These are phyloP conservation scores for Neurospora crassa DNA, from an alignment of 2,329 filamentous ascomycete genomes.

Conservation along the genomic window DNA sequence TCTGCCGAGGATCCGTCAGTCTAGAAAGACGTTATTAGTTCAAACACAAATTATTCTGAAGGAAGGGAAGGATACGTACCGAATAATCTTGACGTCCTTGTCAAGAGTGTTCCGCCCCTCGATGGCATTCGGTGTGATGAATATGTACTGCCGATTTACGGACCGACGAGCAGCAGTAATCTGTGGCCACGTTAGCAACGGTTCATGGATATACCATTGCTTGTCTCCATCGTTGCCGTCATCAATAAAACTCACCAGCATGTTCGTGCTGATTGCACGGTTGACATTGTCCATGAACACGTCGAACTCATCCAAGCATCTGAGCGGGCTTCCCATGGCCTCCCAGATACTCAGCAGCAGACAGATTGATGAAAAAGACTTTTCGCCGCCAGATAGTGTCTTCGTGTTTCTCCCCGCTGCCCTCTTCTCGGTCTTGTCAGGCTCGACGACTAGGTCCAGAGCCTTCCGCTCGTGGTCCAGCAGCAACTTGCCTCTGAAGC, in stretches of 20 bases:
- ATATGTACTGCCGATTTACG: constrained; percentile 86
- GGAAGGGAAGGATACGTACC: constrained; percentile 33
- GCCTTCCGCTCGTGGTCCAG: constrained; percentile 67
- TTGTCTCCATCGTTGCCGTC: not conserved
- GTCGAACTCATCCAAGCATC: constrained; percentile 95
- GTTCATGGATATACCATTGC: not conserved
- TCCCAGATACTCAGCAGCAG: constrained; percentile 91
- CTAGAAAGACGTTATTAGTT: constrained; percentile 27
- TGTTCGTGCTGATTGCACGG: constrained; percentile 80
- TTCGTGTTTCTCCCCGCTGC: constrained; percentile 72
- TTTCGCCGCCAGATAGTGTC: constrained; percentile 91
- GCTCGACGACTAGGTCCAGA: constrained; percentile 69
- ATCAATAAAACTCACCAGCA: constrained; percentile 58
- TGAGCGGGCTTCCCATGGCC: constrained; percentile 90
- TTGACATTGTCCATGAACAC: constrained; percentile 99
- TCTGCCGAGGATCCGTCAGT: constrained; percentile 50
- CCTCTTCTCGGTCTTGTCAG: constrained; percentile 58
- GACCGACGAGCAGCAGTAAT: constrained; percentile 77
- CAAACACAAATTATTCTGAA: constrained; percentile 2
- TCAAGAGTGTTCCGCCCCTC: constrained; percentile 46
- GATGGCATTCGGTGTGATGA: constrained; percentile 91
- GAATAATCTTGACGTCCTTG: constrained; percentile 69
- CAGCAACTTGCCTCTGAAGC: constrained; percentile 73
- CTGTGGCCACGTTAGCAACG: constrained; percentile 32
- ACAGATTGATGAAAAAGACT: constrained; percentile 96